Conservation (phyloP, 257 asterid species). For the Coffea canephora region DNA sequence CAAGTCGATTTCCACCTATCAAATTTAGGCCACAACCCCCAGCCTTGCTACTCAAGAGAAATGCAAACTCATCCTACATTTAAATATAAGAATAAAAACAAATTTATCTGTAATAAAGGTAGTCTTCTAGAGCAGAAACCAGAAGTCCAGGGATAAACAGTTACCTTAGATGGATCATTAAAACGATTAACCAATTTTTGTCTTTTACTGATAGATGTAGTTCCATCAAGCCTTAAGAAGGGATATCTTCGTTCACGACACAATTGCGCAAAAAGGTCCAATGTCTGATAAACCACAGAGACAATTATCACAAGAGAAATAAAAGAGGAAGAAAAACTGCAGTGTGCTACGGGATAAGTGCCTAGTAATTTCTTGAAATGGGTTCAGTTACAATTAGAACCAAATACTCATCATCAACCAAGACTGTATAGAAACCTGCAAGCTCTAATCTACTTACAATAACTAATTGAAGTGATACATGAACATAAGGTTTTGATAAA, state of each 20-base stretch:
- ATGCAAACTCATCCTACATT: slow-evolving; percentile 88
- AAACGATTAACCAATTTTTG: slow-evolving; percentile 88
- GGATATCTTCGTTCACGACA: slow-evolving; percentile 99
- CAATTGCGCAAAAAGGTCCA: slow-evolving; percentile 92
- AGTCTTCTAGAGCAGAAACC: slow-evolving; percentile 18
- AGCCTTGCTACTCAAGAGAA: slow-evolving; percentile 98
- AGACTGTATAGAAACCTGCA: not conserved
- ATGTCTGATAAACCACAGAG: slow-evolving; percentile 47
- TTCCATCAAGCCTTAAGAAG: slow-evolving; percentile 87
- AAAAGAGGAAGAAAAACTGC: slow-evolving; percentile 2
- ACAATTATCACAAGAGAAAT: slow-evolving; percentile 22
- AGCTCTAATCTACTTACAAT: not conserved
- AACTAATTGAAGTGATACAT: not conserved
- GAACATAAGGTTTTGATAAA: not conserved
- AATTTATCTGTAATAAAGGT: slow-evolving; percentile 11
- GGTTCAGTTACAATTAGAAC: not conserved
- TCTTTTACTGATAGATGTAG: slow-evolving; percentile 91
- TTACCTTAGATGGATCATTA: slow-evolving; percentile 83
- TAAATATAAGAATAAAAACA: too few relatives aligned
- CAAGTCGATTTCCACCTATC: slow-evolving; percentile 92
- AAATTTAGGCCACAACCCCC: slow-evolving; percentile 99
- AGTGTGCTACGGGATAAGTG: not conserved
- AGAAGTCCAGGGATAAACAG: slow-evolving; percentile 20
- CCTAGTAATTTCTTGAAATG: not conserved
- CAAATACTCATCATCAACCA: not conserved